Conservation (phyloP, 2,329 filamentous ascomycete genomes). For the Neofusicoccum kwambonambiense region DNA sequence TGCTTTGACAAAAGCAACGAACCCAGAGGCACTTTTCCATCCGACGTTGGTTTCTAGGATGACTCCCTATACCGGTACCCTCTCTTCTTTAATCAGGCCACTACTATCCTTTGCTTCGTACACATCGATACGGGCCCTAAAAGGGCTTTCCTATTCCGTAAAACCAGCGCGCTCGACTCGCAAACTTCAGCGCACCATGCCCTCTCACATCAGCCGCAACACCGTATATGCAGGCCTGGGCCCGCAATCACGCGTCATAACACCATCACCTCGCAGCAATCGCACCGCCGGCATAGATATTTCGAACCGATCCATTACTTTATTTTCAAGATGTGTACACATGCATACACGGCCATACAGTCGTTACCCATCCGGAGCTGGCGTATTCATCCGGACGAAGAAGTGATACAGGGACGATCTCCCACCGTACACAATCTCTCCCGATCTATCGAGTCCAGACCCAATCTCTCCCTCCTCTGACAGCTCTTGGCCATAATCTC, state of each 20-base stretch:
- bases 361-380: conserved; percentile 1
- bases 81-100: neutral
- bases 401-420: neutral
- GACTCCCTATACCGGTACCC: neutral
- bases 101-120: neutral
- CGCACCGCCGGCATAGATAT: neutral
- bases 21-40: no score
- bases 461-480: neutral
- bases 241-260: neutral
- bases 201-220: neutral
- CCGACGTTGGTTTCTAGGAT: no score
- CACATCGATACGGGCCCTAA: neutral
- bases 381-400: neutral
- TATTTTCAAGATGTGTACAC: neutral
- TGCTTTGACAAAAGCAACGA: no score
- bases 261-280: neutral
- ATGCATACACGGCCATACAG: conserved; percentile 12
- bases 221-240: neutral
- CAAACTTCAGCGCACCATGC: neutral
- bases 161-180: neutral
- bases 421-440: neutral
- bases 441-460: no score
- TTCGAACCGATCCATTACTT: neutral
- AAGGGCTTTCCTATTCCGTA: neutral
- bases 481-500: neutral